These are phyloP conservation scores for Acer negundo DNA, from an alignment of 345 rosid species.

Conservation along the genomic window DNA sequence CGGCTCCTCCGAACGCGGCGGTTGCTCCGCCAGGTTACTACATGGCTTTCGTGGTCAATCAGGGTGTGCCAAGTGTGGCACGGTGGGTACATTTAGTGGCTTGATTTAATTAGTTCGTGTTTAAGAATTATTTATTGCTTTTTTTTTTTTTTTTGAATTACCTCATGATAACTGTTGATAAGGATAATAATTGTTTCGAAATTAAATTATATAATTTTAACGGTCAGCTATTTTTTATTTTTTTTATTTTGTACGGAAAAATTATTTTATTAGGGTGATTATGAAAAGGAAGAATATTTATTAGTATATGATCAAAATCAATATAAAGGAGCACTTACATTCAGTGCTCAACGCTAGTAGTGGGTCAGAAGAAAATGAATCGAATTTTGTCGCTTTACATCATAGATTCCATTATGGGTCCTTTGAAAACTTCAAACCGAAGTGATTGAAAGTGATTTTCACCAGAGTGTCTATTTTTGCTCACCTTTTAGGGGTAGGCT, in stretches of 20 bases:
- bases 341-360: background rate
- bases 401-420: background rate
- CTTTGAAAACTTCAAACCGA: background rate
- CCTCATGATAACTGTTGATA: slow-evolving; percentile 6
- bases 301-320: background rate
- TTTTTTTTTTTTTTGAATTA: background rate
- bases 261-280: no score
- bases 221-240: no score
- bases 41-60: slow-evolving; percentile 84
- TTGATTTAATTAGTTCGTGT: slow-evolving; percentile 14
- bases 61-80: slow-evolving; percentile 88
- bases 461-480: no score
- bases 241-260: no score
- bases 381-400: background rate
- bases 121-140: no score
- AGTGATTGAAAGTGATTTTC: slow-evolving; percentile 2
- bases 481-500: no score
- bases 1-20: slow-evolving; percentile 71
- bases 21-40: slow-evolving; percentile 92
- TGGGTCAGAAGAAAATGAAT: background rate
- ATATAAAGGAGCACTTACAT: background rate
- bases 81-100: slow-evolving; percentile 74
- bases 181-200: background rate
- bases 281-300: background rate
- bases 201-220: background rate